Base-by-base conservation (phyloP, 208 protist genomes). In the Trypanosoma vivax region DNA sequence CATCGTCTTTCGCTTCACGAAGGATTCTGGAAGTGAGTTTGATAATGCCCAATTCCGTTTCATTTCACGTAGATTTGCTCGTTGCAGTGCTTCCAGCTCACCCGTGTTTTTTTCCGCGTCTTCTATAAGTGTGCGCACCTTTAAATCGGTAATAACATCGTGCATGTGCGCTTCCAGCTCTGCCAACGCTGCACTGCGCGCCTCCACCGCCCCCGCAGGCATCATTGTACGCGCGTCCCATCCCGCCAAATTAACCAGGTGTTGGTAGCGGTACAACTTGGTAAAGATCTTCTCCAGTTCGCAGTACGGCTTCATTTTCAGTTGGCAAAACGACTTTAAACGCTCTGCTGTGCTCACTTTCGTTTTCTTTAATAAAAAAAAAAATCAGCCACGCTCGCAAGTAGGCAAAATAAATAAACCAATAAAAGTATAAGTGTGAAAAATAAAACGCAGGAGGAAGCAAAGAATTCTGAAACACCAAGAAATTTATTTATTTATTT, bases 201-300 rank as follows among this genome's bases (percentile, higher is more conserved):
- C 60, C 3, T 74, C 73, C 14, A 65, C 57, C 7, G 73, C 80
- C 35, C 89, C 83, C 10, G 63, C 59, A 0, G 88, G 85, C 89
- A 95, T 93, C 49, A 85, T 69, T 5, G 75, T 70, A 19, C 80
- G 54, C 56, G 76, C 54, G 49, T 93, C 89, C 89, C 89, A 95
- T 9, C 51, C 21, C 0, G 65, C 73, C 3, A 92, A 55, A 3
- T 42, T 40, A 0, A 73, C 34, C 21, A 89, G 50, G 70, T 87
- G 76, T 24, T 63, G 31, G 21, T 84, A 68, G 43, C 58, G 68
- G 53, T 83, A 79, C 18, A 89, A 14, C 61, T 73, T 71, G 14
- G 60, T 69, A 45, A 79, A 89, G 19, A 79, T 27, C 51, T 41
- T 31, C 60, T 88, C 76, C 5, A 92, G 71, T 49, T 85, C 50